Conservation (phyloP, 129 eudicot genomes). For the Flaveria sonorensis region DNA sequence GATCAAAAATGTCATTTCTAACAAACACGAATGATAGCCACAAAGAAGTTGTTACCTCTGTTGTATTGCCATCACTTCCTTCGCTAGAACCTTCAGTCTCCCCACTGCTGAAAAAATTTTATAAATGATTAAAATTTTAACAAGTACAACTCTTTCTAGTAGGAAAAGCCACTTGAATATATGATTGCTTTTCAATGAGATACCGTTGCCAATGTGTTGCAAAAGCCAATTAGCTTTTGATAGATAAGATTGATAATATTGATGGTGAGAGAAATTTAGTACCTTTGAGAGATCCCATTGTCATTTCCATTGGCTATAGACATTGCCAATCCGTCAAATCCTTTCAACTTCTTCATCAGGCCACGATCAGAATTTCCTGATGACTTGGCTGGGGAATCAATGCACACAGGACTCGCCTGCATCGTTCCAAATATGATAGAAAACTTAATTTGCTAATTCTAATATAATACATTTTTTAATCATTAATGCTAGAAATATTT, state of each 20-base stretch:
- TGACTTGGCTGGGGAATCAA: constrained; percentile 85
- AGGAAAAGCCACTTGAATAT: neutral
- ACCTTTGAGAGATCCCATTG: constrained; percentile 68
- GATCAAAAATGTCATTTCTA: neutral
- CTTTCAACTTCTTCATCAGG: constrained; percentile 76
- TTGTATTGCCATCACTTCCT: constrained; percentile 83
- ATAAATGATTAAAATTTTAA: neutral
- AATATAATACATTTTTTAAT: neutral
- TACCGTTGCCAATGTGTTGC: neutral
- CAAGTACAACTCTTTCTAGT: neutral
- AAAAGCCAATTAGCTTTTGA: neutral
- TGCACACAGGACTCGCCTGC: constrained; percentile 74
- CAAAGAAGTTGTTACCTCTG: constrained; percentile 44
- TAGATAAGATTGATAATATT: neutral
- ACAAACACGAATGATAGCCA: neutral
- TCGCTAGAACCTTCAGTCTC: constrained; percentile 91
- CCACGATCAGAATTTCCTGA: constrained; percentile 67
- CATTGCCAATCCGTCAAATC: constrained; percentile 87
- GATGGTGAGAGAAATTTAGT: constrained; percentile 15
- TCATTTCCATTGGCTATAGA: constrained; percentile 71
- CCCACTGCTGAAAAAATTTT: constrained; percentile 48
- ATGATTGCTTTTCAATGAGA: neutral
- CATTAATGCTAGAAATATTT: neutral
- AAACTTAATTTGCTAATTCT: neutral
- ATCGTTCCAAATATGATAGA: constrained; percentile 10